Evolutionary conservation across 805 yeast species (phyloP).

Genomic region (Clavispora santaluciae): DNA sequence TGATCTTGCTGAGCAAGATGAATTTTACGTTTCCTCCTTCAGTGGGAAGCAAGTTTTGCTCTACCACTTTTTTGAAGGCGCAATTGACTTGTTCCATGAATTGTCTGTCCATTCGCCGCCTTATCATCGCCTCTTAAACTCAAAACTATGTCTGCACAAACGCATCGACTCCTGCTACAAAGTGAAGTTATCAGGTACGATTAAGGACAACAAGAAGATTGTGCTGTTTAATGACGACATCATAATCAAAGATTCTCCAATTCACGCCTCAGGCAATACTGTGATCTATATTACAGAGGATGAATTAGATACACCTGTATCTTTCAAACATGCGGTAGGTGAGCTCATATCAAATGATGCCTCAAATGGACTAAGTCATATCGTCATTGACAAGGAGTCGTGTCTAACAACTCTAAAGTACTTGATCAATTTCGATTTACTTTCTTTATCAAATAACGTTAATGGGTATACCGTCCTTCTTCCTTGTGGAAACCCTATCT

Average conservation of each 20-base stretch:
- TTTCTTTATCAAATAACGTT: conserved; percentile 47
- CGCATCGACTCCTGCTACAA: conserved; percentile 56
- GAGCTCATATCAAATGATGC: conserved; percentile 32
- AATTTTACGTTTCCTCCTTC: conserved; percentile 16
- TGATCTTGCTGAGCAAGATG: not conserved
- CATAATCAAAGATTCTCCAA: conserved; percentile 40
- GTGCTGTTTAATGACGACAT: conserved; percentile 52
- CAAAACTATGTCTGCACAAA: conserved; percentile 54
- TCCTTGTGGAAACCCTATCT: conserved; percentile 55
- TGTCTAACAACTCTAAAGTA: conserved; percentile 64
- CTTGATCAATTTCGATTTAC: conserved; percentile 47
- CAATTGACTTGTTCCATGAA: conserved; percentile 25
- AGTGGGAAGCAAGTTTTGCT: conserved; percentile 36
- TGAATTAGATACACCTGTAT: conserved; percentile 57
- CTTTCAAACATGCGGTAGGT: conserved; percentile 60
- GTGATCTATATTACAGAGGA: conserved; percentile 62
- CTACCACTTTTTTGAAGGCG: conserved; percentile 60
- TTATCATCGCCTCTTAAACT: conserved; percentile 36
- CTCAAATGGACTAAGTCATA: conserved; percentile 22
- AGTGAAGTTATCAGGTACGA: conserved; percentile 29
- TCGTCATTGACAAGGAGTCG: conserved; percentile 30
- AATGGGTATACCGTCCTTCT: conserved; percentile 71
- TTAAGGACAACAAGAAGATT: conserved; percentile 3
- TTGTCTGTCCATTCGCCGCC: conserved; percentile 4
- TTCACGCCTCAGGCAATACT: conserved; percentile 52